These are phyloP conservation scores for Colletotrichum liriopes DNA, from an alignment of 2,329 filamentous ascomycete species.

Conservation along the genomic window DNA sequence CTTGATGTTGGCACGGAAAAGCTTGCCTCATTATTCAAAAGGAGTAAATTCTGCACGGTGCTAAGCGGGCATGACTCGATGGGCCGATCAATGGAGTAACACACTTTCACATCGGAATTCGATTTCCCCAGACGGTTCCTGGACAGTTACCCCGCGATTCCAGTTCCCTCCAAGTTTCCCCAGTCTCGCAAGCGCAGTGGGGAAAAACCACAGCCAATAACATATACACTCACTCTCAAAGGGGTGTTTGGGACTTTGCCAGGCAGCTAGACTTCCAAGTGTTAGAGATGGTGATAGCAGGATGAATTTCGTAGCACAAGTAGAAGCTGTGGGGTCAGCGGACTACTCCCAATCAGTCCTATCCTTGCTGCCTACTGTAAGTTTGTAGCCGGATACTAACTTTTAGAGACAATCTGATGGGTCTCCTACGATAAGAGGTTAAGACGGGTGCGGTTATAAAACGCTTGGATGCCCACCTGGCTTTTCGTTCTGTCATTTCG, in stretches of 20 bases:
- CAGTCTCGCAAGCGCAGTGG: not conserved
- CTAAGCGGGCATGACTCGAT: not conserved
- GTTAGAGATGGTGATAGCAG: not conserved
- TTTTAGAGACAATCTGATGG: too few species aligned
- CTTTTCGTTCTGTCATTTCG: too few species aligned
- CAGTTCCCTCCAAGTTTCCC: constrained; percentile 12
- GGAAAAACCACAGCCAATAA: not conserved
- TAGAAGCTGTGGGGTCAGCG: too few species aligned
- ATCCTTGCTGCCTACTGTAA: too few species aligned
- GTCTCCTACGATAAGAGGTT: too few species aligned
- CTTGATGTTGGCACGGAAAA: not conserved
- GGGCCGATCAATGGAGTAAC: not conserved
- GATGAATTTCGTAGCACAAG: not conserved
- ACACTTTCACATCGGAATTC: not conserved
- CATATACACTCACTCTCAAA: not conserved
- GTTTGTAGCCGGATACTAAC: too few species aligned
- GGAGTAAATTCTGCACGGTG: not conserved
- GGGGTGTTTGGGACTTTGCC: not conserved
- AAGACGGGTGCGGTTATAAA: too few species aligned
- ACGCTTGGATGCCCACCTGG: too few species aligned
- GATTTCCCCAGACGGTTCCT: constrained; percentile 27
- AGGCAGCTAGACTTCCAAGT: not conserved
- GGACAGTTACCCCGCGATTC: constrained; percentile 16
- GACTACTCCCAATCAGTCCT: too few species aligned
- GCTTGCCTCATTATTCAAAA: not conserved